phyloP scores from a whole-genome alignment of 202 grass and related monocot genomes.

The Tripidium arundinaceum region DNA sequence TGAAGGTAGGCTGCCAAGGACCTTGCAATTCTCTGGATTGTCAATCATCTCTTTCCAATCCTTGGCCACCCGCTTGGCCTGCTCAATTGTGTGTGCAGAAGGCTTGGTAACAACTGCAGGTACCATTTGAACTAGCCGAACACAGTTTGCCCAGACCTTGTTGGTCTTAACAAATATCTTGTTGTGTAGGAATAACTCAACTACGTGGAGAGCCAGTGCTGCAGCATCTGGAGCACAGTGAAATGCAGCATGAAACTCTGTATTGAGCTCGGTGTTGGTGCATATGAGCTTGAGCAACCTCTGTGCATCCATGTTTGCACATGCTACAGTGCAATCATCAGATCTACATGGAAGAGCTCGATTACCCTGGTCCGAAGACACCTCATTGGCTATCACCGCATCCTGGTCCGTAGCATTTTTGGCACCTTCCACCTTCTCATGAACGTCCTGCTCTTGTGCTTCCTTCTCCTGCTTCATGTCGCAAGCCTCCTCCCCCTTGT shows the following conservation, averaged over 20 bases:
- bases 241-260: neutral
- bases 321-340: neutral
- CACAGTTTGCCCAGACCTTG: slow-evolving; percentile 22
- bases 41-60: slow-evolving; percentile 41
- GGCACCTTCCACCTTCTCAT: neutral
- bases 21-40: neutral
- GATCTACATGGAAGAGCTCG: neutral
- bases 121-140: slow-evolving; percentile 14
- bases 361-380: neutral
- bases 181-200: slow-evolving; percentile 30
- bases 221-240: slow-evolving; percentile 33
- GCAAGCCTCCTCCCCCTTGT: neutral
- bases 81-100: neutral
- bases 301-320: slow-evolving; percentile 23
- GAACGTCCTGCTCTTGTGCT: neutral
- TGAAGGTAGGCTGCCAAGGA: slow-evolving; percentile 13
- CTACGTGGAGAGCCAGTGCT: slow-evolving; percentile 31
- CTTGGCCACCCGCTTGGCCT: slow-evolving; percentile 38
- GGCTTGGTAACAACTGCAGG: neutral
- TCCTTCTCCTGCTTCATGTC: neutral
- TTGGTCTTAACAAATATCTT: slow-evolving; percentile 10
- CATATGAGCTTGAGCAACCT: slow-evolving; percentile 28
- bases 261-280: neutral
- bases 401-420: neutral
- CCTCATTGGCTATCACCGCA: neutral